phyloP scores from a whole-genome alignment of 73 alveolate species.

The Breviolum minutum region DNA sequence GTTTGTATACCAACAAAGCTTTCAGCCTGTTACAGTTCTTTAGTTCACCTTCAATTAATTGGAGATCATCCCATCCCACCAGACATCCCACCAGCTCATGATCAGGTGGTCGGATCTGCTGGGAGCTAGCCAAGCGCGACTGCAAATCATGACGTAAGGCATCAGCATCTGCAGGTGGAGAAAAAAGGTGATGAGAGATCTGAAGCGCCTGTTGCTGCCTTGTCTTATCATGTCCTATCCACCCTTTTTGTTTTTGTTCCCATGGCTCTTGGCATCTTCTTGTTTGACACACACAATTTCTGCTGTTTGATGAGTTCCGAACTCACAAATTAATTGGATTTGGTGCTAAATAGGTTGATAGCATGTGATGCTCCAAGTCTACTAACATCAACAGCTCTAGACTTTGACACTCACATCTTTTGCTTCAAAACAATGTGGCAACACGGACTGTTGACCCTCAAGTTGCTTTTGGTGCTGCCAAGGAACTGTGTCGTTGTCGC shows the following conservation, averaged over 20 bases:
- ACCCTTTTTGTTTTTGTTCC: background rate
- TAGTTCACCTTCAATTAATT: too few species aligned
- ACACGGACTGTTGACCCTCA: background rate
- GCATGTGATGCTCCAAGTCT: background rate
- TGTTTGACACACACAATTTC: too few species aligned
- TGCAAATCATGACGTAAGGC: background rate
- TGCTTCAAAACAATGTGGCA: too few species aligned
- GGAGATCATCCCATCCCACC: background rate
- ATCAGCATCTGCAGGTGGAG: constrained; percentile 10
- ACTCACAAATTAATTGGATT: too few species aligned
- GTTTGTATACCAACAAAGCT: too few species aligned
- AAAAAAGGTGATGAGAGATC: background rate
- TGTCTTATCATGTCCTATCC: background rate
- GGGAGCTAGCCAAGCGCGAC: background rate
- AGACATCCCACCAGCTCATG: background rate
- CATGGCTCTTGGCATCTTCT: too few species aligned
- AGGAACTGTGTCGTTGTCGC: constrained; percentile 62
- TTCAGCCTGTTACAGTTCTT: too few species aligned
- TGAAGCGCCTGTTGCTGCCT: background rate
- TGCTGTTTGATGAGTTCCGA: too few species aligned
- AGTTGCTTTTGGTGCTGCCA: background rate
- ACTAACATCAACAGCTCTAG: background rate
- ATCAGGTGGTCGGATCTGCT: background rate
- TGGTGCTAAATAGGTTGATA: background rate
- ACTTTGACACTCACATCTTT: background rate